Base-by-base conservation (phyloP, 116 monocot species). In the Trichopus zeylanicus region DNA sequence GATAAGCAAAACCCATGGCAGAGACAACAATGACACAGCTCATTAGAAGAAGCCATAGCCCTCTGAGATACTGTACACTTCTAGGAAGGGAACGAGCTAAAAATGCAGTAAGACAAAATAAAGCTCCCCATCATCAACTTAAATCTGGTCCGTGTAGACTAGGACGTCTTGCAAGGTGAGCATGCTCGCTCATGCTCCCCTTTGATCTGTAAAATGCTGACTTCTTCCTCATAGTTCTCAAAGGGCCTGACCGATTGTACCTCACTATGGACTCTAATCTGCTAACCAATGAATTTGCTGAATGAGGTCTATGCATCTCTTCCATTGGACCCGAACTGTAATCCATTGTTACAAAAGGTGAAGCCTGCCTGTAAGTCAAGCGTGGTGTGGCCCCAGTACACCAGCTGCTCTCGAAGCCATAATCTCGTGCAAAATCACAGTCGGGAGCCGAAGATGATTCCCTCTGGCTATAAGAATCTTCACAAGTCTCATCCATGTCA, bases 151-250 rank as follows among this genome's bases (percentile, higher is more conserved):
- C 55, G 20, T 57, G 20, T 13, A 48, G 48, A 59, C 21, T 20
- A 6, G 55, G 28, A 28, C 42, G 67, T 12, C 57, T 63, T 11
- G 56, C 66, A 26, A 65, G 73, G 58, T 70, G 48, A 11, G 65
- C 87, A 25, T 82, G 80, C 46, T 91, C 91, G 10, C 86, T 86
- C 77, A 77, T 75, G 49, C 82, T 80, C 55, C 86, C 80, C 66
- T 77, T 76, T 29, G 80, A 48, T 54, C 78, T 75, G 46, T 48
- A 58, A 54, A 86, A 69, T 1, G 55, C 52, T 3, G 53, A 23
- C 42, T 54, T 70, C 33, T 60, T 73, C 39, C 69, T 72, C 57
- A 67, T 77, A 4, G 73, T 64, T 62, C 75, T 56, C 31, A 82
- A 26, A 29, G 91, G 78, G 34, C 80, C 81, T 0, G 90, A 91